phyloP scores from a whole-genome alignment of 2,329 filamentous ascomycete species.

The Cryphonectria nitschkei region DNA sequence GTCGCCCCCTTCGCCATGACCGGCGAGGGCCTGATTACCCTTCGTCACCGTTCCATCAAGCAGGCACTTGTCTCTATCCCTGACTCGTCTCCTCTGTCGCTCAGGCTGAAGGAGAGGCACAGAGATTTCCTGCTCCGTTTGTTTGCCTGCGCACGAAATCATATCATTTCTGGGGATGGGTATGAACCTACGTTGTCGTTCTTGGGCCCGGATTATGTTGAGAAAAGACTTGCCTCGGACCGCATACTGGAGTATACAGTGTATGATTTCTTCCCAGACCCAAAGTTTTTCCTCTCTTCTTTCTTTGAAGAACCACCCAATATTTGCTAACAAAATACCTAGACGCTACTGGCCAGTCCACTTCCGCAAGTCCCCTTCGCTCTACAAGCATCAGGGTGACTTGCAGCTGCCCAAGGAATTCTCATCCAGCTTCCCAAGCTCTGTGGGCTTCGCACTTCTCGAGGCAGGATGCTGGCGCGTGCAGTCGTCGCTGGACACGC shows the following conservation, averaged over 20 bases:
- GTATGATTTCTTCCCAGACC: not conserved
- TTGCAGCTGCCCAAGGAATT: conserved; percentile 12
- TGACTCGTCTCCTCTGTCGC: conserved; percentile 1
- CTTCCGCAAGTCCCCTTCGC: conserved; percentile 7
- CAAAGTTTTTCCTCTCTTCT: too few relatives aligned
- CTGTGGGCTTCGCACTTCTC: not conserved
- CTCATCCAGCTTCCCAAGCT: conserved; percentile 1
- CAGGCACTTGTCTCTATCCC: conserved; percentile 8
- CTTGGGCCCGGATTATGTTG: not conserved
- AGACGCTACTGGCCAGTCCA: conserved; percentile 16
- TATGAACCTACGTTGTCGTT: conserved; percentile 5
- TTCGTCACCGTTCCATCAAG: conserved; percentile 15
- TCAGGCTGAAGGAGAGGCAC: conserved; percentile 5
- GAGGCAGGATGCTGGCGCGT: conserved; percentile 8
- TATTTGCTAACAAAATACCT: not conserved
- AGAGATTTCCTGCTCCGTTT: not conserved
- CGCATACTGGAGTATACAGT: conserved; percentile 13
- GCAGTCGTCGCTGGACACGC: not conserved
- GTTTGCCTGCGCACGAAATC: not conserved
- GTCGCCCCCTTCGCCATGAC: conserved; percentile 2
- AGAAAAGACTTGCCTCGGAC: conserved; percentile 7
- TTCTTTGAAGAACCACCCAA: not conserved
- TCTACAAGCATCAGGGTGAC: conserved; percentile 6
- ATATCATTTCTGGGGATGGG: not conserved
- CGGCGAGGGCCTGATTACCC: conserved; percentile 8